A percentile compares a stretch with the other conserved stretches of the same genome.
phyloP scores from a whole-genome alignment of 2,329 filamentous ascomycete genomes.

The Boeremia exigua region DNA sequence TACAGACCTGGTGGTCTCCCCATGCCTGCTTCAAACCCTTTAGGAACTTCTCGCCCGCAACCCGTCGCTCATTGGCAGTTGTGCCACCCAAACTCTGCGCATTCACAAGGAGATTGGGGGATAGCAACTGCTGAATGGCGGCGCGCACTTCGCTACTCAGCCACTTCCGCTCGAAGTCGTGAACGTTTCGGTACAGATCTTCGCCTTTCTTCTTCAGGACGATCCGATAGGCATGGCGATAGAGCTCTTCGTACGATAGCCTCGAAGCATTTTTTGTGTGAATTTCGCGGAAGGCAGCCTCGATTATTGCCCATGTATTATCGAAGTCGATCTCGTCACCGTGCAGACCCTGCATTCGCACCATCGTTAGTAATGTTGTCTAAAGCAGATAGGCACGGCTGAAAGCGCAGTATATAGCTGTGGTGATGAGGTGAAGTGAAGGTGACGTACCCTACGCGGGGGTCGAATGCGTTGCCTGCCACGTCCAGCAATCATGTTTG shows the following conservation, averaged over 20 bases:
- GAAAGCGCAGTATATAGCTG: not conserved
- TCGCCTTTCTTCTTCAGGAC: slow-evolving; percentile 87
- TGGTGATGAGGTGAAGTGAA: not conserved
- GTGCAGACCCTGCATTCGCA: slow-evolving; percentile 58
- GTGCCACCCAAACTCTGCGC: slow-evolving; percentile 55
- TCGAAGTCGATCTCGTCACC: slow-evolving; percentile 79
- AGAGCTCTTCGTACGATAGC: slow-evolving; percentile 93
- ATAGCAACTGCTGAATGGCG: slow-evolving; percentile 73
- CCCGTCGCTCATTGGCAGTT: slow-evolving; percentile 78
- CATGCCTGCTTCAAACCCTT: slow-evolving; percentile 77
- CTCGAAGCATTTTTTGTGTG: slow-evolving; percentile 89
- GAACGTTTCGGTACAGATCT: slow-evolving; percentile 79
- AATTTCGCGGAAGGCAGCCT: slow-evolving; percentile 81
- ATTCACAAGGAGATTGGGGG: slow-evolving; percentile 69
- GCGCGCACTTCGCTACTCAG: slow-evolving; percentile 75
- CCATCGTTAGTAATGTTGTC: slow-evolving; percentile 19
- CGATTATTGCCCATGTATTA: slow-evolving; percentile 78
- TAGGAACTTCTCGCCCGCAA: slow-evolving; percentile 83
- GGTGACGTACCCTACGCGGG: slow-evolving; percentile 67
- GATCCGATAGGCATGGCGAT: slow-evolving; percentile 91
- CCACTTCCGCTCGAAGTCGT: slow-evolving; percentile 81
- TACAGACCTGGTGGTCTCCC: slow-evolving; percentile 88
- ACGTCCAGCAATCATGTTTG: slow-evolving; percentile 59
- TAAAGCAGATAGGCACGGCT: slow-evolving; percentile 14
- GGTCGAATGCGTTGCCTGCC: slow-evolving; percentile 69